Base-by-base conservation (phyloP, 2,329 filamentous ascomycete species). In the Verticillium zaregamsianum region DNA sequence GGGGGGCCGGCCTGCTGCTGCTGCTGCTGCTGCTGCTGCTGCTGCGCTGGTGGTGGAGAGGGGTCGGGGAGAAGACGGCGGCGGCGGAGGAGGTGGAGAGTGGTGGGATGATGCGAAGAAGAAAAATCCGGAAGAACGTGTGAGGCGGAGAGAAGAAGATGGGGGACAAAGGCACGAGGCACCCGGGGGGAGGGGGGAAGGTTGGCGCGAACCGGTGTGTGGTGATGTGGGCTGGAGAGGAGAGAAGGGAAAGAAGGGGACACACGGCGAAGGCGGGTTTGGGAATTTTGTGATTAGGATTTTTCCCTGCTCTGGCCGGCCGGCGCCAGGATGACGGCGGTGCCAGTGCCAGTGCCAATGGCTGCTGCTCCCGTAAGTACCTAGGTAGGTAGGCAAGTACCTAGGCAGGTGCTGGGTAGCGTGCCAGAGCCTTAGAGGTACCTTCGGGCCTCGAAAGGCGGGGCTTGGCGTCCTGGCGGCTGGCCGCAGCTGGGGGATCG, bases 181-280 rank as follows among this genome's bases (percentile, higher is more conserved):
- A 64, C 58, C 60, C 56, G 57, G 52, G 59, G 56, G 58, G 59
- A 59, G 39, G 20, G 45, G 55, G 58, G 55, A 59, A 40, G 32
- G 76, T 79, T 79, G 78, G 73, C 77, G 74, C 76, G 76, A 77
- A 65, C 63, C 77, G 76, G 76, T 73, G 77, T 76, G 77, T 64
- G 61, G 61, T 63, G 65, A 64, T 63, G 63, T 66, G 65, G 66
- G 62, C 63, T 66, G 63, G 57, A 62, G 57, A 58, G 63, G 59
- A 59, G 61, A 62, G 62, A 59, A 58, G 55, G 58, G 63, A 57
- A 59, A 60, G 66, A 63, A 62, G 55, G 58, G 60, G 58, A 59
- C 55, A 61, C 62, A 58, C 57, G 57, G 52, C 32, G 62, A 63
- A 62, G 59, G 33, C 20, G 57, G 45, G 28, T 52, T 59, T 62